Conservation (phyloP, 2,329 filamentous ascomycete genomes). For the Colletotrichum lupini region DNA sequence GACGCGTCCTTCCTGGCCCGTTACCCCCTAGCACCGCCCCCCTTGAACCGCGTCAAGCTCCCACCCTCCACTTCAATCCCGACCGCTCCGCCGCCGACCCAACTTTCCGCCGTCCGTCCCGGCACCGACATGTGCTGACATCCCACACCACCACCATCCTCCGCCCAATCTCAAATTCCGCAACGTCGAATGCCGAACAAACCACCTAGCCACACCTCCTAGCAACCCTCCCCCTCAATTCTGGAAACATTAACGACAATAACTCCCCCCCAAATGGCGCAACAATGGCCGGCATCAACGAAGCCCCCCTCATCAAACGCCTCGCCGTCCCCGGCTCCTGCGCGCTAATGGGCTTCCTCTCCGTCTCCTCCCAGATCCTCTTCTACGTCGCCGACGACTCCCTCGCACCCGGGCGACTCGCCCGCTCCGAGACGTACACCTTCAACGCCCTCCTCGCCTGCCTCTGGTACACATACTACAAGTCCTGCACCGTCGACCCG, state of each 20-base stretch:
- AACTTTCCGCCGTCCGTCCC: neutral
- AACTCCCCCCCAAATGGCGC: slow-evolving; percentile 29
- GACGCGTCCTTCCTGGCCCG: slow-evolving; percentile 18
- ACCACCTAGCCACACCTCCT: neutral
- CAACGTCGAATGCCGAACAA: neutral
- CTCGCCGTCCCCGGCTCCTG: slow-evolving; percentile 78
- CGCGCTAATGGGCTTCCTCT: slow-evolving; percentile 74
- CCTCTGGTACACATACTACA: slow-evolving; percentile 77
- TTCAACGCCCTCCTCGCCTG: slow-evolving; percentile 75
- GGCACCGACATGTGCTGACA: slow-evolving; percentile 15
- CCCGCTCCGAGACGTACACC: slow-evolving; percentile 63
- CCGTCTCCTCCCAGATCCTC: slow-evolving; percentile 78
- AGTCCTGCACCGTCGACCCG: slow-evolving; percentile 67
- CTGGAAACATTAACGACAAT: neutral
- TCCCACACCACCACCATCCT: neutral
- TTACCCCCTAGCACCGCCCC: slow-evolving; percentile 8
- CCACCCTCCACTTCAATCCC: neutral
- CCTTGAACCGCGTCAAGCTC: slow-evolving; percentile 35
- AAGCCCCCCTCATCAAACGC: slow-evolving; percentile 55
- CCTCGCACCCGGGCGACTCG: slow-evolving; percentile 70
- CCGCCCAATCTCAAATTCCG: neutral
- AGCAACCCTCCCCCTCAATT: neutral
- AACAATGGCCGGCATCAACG: slow-evolving; percentile 56
- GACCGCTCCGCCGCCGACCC: slow-evolving; percentile 2
- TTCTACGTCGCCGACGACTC: slow-evolving; percentile 67